Evolutionary conservation across 148 eudicot species (phyloP).

Genomic region (Vaccinium vitisidaea): DNA sequence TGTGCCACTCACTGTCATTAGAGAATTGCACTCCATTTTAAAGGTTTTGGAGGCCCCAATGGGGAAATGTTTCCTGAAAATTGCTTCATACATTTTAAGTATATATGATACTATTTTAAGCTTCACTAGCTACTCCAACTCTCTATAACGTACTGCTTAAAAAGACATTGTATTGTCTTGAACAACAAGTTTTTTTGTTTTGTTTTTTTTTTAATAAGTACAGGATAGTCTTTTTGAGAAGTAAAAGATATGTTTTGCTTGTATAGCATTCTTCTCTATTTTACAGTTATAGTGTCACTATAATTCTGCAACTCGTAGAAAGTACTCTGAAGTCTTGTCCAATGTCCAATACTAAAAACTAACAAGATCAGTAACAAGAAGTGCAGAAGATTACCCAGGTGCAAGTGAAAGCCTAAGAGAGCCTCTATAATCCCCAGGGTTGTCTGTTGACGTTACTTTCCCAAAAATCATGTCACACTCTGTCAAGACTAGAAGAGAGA

Average conservation of each 20-base stretch:
- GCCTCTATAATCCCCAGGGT: constrained; percentile 54
- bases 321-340: not conserved
- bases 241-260: not conserved
- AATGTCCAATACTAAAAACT: not conserved
- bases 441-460: constrained; percentile 31
- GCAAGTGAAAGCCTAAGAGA: constrained; percentile 45
- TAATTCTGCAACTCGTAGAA: not conserved
- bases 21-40: not conserved
- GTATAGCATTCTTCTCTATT: constrained; percentile 1
- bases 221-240: too few species aligned
- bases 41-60: not conserved
- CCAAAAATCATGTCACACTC: constrained; percentile 67
- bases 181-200: not conserved
- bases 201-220: too few species aligned
- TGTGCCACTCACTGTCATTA: not conserved
- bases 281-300: not conserved
- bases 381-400: constrained; percentile 45
- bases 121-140: not conserved
- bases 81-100: not conserved
- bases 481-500: constrained; percentile 45
- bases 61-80: not conserved
- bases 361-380: constrained; percentile 1
- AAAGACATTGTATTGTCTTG: not conserved
- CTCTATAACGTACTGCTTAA: not conserved
- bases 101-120: not conserved